phyloP scores from a whole-genome alignment of 176 grass and related monocot species.

The Saccharum officinarum region DNA sequence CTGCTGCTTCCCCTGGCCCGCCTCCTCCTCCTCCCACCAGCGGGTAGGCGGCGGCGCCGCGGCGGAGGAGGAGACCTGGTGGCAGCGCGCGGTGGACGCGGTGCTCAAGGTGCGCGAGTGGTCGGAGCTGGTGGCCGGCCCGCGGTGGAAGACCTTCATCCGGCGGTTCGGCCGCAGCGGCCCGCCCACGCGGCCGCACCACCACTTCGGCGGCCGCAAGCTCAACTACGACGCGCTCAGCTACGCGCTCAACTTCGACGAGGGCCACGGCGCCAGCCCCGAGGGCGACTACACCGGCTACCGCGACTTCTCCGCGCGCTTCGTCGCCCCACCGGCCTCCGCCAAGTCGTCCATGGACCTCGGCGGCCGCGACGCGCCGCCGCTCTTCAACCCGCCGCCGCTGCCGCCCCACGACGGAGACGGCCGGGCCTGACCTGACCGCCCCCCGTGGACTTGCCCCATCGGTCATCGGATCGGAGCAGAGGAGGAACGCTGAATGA shows the following conservation, averaged over 20 bases:
- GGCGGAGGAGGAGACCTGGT: slow-evolving; percentile 39
- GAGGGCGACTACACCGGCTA: slow-evolving; percentile 58
- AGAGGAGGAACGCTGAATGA: not conserved
- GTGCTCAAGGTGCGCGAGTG: slow-evolving; percentile 87
- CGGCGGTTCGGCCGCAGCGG: slow-evolving; percentile 74
- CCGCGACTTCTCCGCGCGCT: slow-evolving; percentile 90
- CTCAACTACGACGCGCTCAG: slow-evolving; percentile 87
- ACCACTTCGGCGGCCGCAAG: slow-evolving; percentile 36
- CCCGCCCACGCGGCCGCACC: slow-evolving; percentile 18
- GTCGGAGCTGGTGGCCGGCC: slow-evolving; percentile 89
- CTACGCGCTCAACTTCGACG: slow-evolving; percentile 92
- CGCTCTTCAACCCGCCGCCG: slow-evolving; percentile 45
- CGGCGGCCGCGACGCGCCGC: slow-evolving; percentile 60
- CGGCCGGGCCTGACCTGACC: slow-evolving; percentile 13
- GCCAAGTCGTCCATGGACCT: slow-evolving; percentile 84
- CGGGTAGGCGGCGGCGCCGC: not conserved
- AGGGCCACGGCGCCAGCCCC: slow-evolving; percentile 68
- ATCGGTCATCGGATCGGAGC: slow-evolving; percentile 5
- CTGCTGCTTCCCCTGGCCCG: slow-evolving; percentile 60
- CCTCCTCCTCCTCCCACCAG: slow-evolving; percentile 31
- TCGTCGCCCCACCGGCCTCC: slow-evolving; percentile 53
- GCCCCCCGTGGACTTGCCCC: not conserved
- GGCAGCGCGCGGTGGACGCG: slow-evolving; percentile 41
- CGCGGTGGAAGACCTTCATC: slow-evolving; percentile 98
- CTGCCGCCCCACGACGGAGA: not conserved